Evolutionary conservation across 2,329 filamentous ascomycete species (phyloP), one percentile per base, ranked within the genome.

Genomic region (Xylaria sp.): DNA sequence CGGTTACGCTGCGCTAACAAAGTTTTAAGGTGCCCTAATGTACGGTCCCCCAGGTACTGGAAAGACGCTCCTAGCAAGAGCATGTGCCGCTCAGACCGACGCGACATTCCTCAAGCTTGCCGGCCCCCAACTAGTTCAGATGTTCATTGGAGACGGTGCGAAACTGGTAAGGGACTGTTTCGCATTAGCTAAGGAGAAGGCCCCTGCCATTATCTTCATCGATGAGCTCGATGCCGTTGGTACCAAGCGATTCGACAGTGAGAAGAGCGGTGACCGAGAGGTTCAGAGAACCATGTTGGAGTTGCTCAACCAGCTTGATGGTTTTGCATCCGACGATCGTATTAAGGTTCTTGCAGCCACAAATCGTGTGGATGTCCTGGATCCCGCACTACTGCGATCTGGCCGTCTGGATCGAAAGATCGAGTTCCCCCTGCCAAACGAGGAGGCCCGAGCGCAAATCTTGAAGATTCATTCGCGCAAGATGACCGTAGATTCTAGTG

Each of bases 211-310:
- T 82, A 99, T 99, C 82, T 99, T 99, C 86, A 98, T 99, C 77
- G 96, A 99, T 83, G 96, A 99, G 83, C 85, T 99, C 72, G 96
- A 99, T 80, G 96, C 96, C 67, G 92, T 99, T n/a, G 96, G 96
- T 74, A 98, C 95, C 63, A 98, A 98, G 85, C 95, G 96, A 79
- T 99, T 99, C 85, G 96, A 99, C 82, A 97, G 93, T 75, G 94
- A 98, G 80, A 99, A 98, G 87, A 96, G 92, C 69, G 96, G 96
- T 83, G 96, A 99, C 81, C 89, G 96, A 81, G 96, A 99, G 84
- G 96, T 99, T 52, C 96, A 99, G 84, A 90, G 96, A 81, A 99
- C 96, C 67, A 99, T 99, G 97, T 86, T 99, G 84, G 96, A 99
- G 82, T 89, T 99, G 65, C 91, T 99, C 73, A 99, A 99, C 84